Conservation (phyloP, 129 eudicot genomes). For the Tanacetum coccineum region DNA sequence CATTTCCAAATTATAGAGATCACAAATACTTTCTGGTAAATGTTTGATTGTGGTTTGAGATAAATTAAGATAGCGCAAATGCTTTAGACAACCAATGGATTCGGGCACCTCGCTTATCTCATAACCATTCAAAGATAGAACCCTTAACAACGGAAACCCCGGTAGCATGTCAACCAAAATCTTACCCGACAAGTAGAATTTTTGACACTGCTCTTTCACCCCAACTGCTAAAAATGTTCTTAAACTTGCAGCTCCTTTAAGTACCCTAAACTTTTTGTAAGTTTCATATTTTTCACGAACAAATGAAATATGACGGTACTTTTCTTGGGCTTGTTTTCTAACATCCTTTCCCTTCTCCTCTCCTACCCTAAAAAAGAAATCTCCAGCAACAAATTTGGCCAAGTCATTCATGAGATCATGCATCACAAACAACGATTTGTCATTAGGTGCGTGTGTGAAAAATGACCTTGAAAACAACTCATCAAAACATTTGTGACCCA, state of each 20-base stretch:
- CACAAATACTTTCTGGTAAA: not conserved
- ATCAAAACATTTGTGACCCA: not conserved
- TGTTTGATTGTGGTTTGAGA: not conserved
- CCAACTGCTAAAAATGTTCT: not conserved
- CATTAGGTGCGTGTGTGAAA: not conserved
- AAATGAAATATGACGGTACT: too few species aligned
- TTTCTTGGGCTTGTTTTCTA: too few species aligned
- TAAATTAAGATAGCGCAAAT: not conserved
- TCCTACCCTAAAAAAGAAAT: too few species aligned
- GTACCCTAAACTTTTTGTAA: too few species aligned
- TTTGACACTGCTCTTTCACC: not conserved
- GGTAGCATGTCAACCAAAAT: constrained; percentile 11
- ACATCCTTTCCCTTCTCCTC: too few species aligned
- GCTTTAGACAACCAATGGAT: not conserved
- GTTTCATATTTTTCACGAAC: too few species aligned
- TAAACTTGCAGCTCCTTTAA: too few species aligned
- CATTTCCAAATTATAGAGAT: not conserved
- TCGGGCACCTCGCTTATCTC: not conserved
- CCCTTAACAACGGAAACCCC: not conserved
- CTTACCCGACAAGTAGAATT: not conserved
- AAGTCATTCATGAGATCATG: too few species aligned
- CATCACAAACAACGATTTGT: not conserved
- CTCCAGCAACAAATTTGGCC: too few species aligned
- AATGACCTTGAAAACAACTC: not conserved
- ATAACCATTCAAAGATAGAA: constrained; percentile 11